phyloP scores from a whole-genome alignment of 2,329 filamentous ascomycete genomes.

The Aspergillus novofumigatus region DNA sequence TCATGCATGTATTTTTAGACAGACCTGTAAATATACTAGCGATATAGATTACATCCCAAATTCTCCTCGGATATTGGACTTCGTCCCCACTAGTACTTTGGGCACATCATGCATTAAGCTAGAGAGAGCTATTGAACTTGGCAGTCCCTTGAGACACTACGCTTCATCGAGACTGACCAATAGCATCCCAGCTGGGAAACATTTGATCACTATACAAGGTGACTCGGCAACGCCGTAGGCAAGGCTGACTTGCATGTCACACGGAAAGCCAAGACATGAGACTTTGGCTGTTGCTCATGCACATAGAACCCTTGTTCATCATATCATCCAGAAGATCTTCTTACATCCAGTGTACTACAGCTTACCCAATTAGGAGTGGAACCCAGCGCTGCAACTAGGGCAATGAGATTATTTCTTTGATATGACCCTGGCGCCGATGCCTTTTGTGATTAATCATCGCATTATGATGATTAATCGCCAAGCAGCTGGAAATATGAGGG shows the following conservation, averaged over 20 bases:
- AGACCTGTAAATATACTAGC: background rate
- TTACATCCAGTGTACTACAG: too few relatives aligned
- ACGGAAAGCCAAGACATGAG: background rate
- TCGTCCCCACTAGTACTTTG: background rate
- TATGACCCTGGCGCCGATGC: too few relatives aligned
- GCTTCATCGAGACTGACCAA: background rate
- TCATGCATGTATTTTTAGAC: conserved; percentile 2
- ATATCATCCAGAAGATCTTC: too few relatives aligned
- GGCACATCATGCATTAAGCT: background rate
- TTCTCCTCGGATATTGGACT: background rate
- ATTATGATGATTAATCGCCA: background rate
- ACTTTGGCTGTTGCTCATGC: too few relatives aligned
- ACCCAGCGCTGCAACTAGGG: background rate
- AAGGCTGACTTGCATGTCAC: background rate
- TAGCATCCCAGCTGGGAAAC: background rate
- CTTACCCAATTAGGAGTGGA: too few relatives aligned
- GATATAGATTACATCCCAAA: background rate
- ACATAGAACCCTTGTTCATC: too few relatives aligned
- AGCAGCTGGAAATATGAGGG: background rate
- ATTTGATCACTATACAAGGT: background rate
- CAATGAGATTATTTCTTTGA: background rate
- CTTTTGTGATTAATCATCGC: background rate
- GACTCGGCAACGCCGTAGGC: background rate
- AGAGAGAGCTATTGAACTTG: background rate
- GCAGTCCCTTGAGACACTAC: background rate